phyloP scores from a whole-genome alignment of 768 basidiomycete genomes.

The Cubamyces sp. region DNA sequence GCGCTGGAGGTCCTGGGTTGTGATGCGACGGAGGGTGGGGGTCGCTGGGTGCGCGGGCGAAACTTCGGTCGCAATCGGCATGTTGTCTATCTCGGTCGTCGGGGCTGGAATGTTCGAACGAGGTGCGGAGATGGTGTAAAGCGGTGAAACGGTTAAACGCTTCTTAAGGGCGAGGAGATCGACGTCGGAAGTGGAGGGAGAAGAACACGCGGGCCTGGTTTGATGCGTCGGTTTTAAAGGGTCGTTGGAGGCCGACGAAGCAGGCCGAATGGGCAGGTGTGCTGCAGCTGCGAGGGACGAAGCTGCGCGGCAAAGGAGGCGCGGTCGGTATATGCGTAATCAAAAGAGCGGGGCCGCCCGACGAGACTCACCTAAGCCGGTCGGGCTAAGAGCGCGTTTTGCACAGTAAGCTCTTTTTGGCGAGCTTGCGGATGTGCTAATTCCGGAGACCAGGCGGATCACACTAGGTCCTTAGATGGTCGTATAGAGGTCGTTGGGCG shows the following conservation, averaged over 20 bases:
- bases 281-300: background rate
- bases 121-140: background rate
- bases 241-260: slow-evolving; percentile 6
- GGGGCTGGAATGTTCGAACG: slow-evolving; percentile 2
- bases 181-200: background rate
- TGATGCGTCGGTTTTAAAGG: background rate
- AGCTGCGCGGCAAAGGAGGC: background rate
- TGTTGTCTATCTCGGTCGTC: slow-evolving; percentile 8
- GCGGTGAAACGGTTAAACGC: background rate
- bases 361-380: slow-evolving; percentile 11
- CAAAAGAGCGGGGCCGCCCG: background rate
- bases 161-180: background rate
- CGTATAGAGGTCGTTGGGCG: no score
- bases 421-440: slow-evolving; percentile 2
- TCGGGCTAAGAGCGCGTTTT: background rate
- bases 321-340: slow-evolving; percentile 14
- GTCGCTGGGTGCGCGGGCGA: slow-evolving; percentile 11
- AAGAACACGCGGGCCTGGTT: background rate
- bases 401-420: background rate
- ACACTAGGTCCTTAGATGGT: background rate
- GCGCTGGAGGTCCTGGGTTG: slow-evolving; percentile 18
- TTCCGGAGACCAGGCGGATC: background rate
- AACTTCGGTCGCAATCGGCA: slow-evolving; percentile 24
- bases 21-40: background rate
- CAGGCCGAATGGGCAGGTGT: background rate